phyloP scores from a whole-genome alignment of 805 yeast genomes.

The Ascoidea asiatica region DNA sequence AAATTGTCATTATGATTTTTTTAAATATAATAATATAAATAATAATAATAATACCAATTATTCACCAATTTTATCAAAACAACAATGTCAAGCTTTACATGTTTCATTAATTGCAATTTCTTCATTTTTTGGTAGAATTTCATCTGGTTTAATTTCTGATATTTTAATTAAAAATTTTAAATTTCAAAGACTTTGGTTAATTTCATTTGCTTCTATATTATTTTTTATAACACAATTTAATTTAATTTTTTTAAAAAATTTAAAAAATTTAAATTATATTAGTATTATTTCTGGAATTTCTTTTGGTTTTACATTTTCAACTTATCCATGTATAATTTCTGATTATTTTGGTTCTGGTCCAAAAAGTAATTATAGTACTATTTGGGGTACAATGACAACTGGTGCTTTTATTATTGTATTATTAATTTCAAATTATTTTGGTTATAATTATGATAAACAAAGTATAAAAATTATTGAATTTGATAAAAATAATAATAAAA shows the following conservation, averaged over 20 bases:
- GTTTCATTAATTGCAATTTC: background rate
- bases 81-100: background rate
- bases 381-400: constrained; percentile 66
- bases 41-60: background rate
- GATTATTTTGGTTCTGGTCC: constrained; percentile 26
- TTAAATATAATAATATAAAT: no score
- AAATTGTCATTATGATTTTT: constrained; percentile 22
- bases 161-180: constrained; percentile 31
- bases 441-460: constrained; percentile 19
- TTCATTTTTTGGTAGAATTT: constrained; percentile 12
- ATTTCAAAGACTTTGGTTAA: constrained; percentile 56
- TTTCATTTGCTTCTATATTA: constrained; percentile 26
- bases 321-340: constrained; percentile 64
- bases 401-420: constrained; percentile 51
- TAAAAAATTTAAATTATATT: constrained; percentile 29
- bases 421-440: constrained; percentile 40
- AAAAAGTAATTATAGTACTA: constrained; percentile 36
- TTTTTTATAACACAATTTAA: constrained; percentile 25
- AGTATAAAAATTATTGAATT: constrained; percentile 24
- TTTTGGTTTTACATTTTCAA: constrained; percentile 61
- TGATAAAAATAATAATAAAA: constrained; percentile 25
- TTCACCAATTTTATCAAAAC: background rate
- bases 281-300: constrained; percentile 49
- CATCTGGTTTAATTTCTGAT: constrained; percentile 58
- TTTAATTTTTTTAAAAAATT: constrained; percentile 21